A percentile compares a stretch with the other conserved stretches of the same genome.
Conservation (phyloP, 75 land plant species). For the Cupressus sempervirens region DNA sequence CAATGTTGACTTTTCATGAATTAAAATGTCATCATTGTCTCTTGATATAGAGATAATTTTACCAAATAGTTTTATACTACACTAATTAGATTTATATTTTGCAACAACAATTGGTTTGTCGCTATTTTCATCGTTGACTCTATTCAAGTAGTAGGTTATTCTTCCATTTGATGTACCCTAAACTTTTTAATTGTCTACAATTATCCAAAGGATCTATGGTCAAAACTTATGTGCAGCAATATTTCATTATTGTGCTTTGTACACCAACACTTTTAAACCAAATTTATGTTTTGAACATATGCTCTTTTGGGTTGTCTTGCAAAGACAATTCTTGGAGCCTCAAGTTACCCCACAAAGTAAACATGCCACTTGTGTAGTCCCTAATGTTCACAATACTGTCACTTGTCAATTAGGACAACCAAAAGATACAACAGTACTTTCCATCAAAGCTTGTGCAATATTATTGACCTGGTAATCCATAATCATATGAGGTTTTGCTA, state of each 20-base stretch:
- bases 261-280: background rate
- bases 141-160: background rate
- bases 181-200: background rate
- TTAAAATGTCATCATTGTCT: too few species aligned
- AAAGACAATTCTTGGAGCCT: constrained; percentile 2
- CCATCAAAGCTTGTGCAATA: background rate
- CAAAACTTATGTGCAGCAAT: background rate
- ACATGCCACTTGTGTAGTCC: background rate
- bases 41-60: background rate
- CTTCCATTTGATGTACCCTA: background rate
- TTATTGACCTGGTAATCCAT: constrained; percentile 1
- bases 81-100: background rate
- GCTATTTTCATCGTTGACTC: background rate
- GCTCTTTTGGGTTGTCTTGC: constrained; percentile 3
- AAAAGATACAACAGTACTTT: background rate
- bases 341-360: background rate
- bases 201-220: background rate
- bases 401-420: constrained; percentile 5
- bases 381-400: background rate
- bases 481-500: background rate
- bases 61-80: background rate
- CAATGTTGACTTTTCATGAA: too few species aligned
- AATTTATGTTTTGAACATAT: background rate
- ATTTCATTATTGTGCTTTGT: background rate
- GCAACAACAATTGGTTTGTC: background rate